phyloP scores from a whole-genome alignment of 495 filamentous ascomycete genomes.

The Penicillium riverlandense region DNA sequence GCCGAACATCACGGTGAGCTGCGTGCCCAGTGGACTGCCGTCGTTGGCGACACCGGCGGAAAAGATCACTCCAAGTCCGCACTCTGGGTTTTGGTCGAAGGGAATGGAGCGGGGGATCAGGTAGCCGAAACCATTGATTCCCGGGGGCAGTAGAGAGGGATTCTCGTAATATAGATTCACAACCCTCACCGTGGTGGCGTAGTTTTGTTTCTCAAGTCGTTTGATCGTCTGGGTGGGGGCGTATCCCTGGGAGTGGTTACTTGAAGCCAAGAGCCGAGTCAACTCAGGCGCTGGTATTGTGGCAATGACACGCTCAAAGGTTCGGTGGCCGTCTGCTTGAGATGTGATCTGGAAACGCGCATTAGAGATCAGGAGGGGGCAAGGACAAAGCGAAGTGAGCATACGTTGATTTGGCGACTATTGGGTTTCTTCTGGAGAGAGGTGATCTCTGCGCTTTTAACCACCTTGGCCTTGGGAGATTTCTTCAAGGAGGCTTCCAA shows the following conservation, averaged over 20 bases:
- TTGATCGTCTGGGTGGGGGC: conserved; percentile 14
- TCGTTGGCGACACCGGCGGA: conserved; percentile 43
- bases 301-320: conserved; percentile 62
- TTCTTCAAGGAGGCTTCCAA: conserved; percentile 16
- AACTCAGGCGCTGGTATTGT: conserved; percentile 50
- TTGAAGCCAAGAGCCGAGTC: conserved; percentile 14
- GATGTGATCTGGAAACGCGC: conserved; percentile 6
- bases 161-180: conserved; percentile 81
- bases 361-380: too few relatives aligned
- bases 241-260: conserved; percentile 2
- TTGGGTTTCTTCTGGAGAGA: conserved; percentile 6
- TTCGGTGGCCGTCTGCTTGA: conserved; percentile 1
- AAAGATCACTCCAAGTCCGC: conserved; percentile 84
- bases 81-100: conserved; percentile 68
- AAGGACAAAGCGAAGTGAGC: neutral
- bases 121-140: conserved; percentile 71
- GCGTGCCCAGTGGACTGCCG: conserved; percentile 60
- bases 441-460: conserved; percentile 12
- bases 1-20: conserved; percentile 91
- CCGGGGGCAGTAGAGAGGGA: conserved; percentile 52
- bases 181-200: conserved; percentile 76
- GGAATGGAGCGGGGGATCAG: conserved; percentile 70
- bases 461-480: conserved; percentile 24
- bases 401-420: conserved; percentile 12
- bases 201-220: conserved; percentile 41